Evolutionary conservation across 2,329 filamentous ascomycete genomes (phyloP), one percentile per base, ranked within the genome.

Genomic region (Tolypocladium nubicola): DNA sequence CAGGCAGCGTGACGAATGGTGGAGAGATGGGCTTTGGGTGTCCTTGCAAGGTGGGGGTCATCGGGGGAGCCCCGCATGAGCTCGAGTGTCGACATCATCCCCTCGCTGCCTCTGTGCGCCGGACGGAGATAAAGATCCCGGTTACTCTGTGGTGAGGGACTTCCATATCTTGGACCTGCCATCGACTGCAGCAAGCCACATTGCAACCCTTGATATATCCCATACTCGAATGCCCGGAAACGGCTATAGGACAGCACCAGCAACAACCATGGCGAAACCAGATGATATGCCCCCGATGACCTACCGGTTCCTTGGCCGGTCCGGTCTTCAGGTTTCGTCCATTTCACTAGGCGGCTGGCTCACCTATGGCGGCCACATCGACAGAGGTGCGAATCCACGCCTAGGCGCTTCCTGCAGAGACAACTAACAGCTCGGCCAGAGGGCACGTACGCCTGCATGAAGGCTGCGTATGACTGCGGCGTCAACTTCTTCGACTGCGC

Each of bases 331-430:
- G 69, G 86, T 91, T 39, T 90, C 87, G 35, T 80, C 84, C 52
- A 86, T 91, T 61, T 86, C 85, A 2, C 76, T 91, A 3, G 88
- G 84, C 58, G 82, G 84, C 62, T 86, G 85, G 85, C 76, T 91
- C 55, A 90, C 88, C 1, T 90, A 89, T 62, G 88, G 88, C 56
- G 87, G 86, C 21, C 85, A 89, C 63, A 84, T 89, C 37, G 83
- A 85, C 57, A 80, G 84, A 67, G 82, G 84, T 84, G 73, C 62
- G 74, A 33, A n/a, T 16, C 30, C 21, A 11, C 19, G 14, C 1
- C n/a, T 14, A 33, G 26, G 14, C 45, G 4, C 45, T n/a, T 30
- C 3, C 16, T 8, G 14, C 2, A n/a, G 26, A 33, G 2, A 6
- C 8, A 33, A n/a, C 45, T n/a, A 35, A 35, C 47, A 6, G 30